phyloP scores from a whole-genome alignment of 208 protist species.

The Tritrichomonas musculus region DNA sequence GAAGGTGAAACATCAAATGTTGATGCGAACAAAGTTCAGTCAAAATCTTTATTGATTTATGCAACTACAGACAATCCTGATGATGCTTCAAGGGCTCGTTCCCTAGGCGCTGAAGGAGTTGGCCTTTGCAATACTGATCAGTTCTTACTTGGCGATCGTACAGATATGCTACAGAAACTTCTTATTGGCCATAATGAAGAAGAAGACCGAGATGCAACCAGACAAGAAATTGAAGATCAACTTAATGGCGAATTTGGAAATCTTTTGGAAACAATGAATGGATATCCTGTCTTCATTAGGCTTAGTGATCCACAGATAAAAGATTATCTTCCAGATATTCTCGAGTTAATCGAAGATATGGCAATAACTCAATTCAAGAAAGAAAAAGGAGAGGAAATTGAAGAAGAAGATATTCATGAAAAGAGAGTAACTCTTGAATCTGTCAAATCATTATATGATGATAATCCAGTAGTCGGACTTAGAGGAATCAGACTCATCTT shows the following conservation, averaged over 20 bases:
- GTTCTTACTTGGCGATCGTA: neutral
- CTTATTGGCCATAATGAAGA: neutral
- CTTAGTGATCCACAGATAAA: slow-evolving; percentile 84
- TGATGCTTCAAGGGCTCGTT: neutral
- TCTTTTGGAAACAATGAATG: slow-evolving; percentile 75
- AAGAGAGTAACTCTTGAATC: neutral
- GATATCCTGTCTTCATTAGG: slow-evolving; percentile 72
- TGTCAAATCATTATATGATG: slow-evolving; percentile 55
- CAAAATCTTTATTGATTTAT: neutral
- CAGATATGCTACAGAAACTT: neutral
- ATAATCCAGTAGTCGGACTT: slow-evolving; percentile 85
- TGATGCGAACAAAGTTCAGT: neutral
- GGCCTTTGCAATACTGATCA: neutral
- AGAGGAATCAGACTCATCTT: slow-evolving; percentile 78
- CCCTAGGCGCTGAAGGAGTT: neutral
- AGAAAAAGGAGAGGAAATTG: slow-evolving; percentile 64
- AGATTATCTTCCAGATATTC: slow-evolving; percentile 79
- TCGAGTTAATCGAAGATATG: slow-evolving; percentile 59
- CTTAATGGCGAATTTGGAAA: neutral
- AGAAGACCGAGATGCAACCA: neutral
- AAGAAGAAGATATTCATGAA: slow-evolving; percentile 51
- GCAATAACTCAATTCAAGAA: slow-evolving; percentile 41
- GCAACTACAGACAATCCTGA: neutral
- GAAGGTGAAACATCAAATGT: too few relatives aligned
- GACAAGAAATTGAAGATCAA: neutral